phyloP scores from a whole-genome alignment of 1,139 yeast genomes.

The Protomyces inundatus region DNA sequence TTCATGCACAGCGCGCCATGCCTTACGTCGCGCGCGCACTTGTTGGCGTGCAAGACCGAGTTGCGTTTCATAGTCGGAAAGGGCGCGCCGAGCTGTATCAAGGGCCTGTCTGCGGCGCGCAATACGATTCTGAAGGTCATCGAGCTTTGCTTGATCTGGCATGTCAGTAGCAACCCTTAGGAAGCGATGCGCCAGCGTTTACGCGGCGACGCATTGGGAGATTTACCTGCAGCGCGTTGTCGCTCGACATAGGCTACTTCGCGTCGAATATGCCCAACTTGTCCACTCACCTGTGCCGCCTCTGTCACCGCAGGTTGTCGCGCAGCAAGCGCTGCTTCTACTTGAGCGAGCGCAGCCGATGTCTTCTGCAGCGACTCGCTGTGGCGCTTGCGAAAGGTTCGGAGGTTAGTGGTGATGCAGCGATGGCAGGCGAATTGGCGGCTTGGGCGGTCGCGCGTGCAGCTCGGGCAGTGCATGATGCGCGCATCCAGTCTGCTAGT shows the following conservation, averaged over 20 bases:
- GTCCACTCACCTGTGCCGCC: not conserved
- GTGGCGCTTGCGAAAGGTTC: not conserved
- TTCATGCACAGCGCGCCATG: slow-evolving; percentile 3
- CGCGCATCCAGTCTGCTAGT: too few relatives aligned
- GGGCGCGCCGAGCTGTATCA: not conserved
- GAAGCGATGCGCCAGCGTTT: not conserved
- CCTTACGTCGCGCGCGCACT: slow-evolving; percentile 2
- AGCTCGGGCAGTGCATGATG: not conserved
- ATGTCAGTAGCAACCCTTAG: not conserved
- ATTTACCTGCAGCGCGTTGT: not conserved
- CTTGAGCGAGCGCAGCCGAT: not conserved
- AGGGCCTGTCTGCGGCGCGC: slow-evolving; percentile 18
- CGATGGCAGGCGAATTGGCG: not conserved
- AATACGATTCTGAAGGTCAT: slow-evolving; percentile 8
- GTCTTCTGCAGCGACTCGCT: not conserved
- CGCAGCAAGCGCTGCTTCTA: not conserved
- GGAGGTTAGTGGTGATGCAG: not conserved
- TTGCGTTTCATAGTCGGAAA: not conserved
- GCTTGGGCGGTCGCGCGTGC: not conserved
- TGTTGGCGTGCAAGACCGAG: not conserved
- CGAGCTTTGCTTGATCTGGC: slow-evolving; percentile 8
- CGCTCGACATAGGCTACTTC: slow-evolving; percentile 3
- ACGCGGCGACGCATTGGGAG: not conserved
- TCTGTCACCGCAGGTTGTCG: not conserved
- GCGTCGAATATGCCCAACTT: slow-evolving; percentile 3